Percentiles rank a stretch among this genome's conserved stretches.
phyloP scores from a whole-genome alignment of 2,329 filamentous ascomycete species.

The Anthostomella pinea region DNA sequence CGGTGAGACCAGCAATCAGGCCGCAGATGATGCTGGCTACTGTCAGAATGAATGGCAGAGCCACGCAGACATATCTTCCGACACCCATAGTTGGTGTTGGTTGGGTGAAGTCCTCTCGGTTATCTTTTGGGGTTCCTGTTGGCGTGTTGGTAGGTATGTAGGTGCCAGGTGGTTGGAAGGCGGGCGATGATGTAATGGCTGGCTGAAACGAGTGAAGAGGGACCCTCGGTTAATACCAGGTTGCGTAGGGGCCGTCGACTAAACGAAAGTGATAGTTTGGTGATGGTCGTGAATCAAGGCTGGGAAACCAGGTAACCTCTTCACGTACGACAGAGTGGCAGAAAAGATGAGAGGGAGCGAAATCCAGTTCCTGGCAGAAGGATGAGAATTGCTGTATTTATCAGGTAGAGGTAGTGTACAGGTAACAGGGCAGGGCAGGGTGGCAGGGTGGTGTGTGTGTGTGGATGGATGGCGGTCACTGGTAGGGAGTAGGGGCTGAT shows the following conservation, averaged over 20 bases:
- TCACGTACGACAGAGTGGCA: conserved; percentile 7
- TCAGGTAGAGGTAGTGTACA: no score
- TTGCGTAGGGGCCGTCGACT: not conserved
- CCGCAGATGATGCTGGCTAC: conserved; percentile 72
- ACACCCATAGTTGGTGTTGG: conserved; percentile 48
- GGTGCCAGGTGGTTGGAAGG: no score
- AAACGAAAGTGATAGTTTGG: conserved; percentile 6
- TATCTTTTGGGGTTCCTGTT: conserved; percentile 1
- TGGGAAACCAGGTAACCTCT: no score
- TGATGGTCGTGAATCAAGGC: no score
- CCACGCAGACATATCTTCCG: conserved; percentile 82
- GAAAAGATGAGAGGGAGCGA: conserved; percentile 7
- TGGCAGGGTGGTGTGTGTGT: no score
- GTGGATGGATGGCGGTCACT: no score
- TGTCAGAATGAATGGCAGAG: conserved; percentile 79
- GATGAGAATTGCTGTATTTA: conserved; percentile 29
- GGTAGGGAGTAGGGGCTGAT: conserved; percentile 14
- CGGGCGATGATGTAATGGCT: conserved; percentile 12
- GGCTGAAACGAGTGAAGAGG: no score
- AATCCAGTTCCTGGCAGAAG: conserved; percentile 8
- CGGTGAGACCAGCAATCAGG: conserved; percentile 54
- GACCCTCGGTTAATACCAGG: no score
- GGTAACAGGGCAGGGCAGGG: no score
- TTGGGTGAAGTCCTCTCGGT: conserved; percentile 1
- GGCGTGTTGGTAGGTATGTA: no score